Conservation (phyloP, 1,284 basidiomycete genomes). For the Heimioporus punctisporus region DNA sequence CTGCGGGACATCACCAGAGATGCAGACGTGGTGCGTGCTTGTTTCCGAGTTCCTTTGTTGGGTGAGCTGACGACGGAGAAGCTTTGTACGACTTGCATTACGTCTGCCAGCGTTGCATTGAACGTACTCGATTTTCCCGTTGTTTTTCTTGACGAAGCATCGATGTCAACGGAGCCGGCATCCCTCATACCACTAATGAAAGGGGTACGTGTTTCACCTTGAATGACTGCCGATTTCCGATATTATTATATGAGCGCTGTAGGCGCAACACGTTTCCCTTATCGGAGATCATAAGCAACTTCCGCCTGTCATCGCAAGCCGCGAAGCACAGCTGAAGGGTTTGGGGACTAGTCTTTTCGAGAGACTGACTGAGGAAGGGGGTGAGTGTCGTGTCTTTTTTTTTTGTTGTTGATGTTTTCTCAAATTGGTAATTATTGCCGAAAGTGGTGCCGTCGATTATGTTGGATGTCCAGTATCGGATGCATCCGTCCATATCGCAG, state of each 20-base stretch:
- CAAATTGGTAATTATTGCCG: conserved; percentile 17
- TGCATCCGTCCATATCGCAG: conserved; percentile 89
- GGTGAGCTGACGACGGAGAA: conserved; percentile 31
- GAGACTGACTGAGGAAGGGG: conserved; percentile 77
- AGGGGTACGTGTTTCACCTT: conserved; percentile 59
- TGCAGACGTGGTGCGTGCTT: conserved; percentile 72
- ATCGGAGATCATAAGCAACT: conserved; percentile 98
- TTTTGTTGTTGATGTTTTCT: conserved; percentile 11
- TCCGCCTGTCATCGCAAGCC: conserved; percentile 86
- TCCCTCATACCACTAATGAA: conserved; percentile 88
- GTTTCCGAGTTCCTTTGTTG: not conserved
- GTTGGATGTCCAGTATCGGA: conserved; percentile 93
- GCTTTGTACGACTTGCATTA: conserved; percentile 87
- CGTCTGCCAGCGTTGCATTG: conserved; percentile 60
- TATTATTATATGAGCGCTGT: conserved; percentile 21
- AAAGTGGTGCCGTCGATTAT: conserved; percentile 83
- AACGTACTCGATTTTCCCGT: conserved; percentile 87
- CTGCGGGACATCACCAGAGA: conserved; percentile 58
- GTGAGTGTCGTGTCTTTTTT: conserved; percentile 44
- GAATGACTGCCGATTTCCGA: conserved; percentile 10
- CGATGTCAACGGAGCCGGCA: conserved; percentile 94
- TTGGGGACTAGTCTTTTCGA: conserved; percentile 88
- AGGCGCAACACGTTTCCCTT: conserved; percentile 83
- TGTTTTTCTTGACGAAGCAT: conserved; percentile 94
- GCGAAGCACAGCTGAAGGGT: conserved; percentile 70